phyloP scores from a whole-genome alignment of 208 protist genomes.

The Leishmania lainsoni region DNA sequence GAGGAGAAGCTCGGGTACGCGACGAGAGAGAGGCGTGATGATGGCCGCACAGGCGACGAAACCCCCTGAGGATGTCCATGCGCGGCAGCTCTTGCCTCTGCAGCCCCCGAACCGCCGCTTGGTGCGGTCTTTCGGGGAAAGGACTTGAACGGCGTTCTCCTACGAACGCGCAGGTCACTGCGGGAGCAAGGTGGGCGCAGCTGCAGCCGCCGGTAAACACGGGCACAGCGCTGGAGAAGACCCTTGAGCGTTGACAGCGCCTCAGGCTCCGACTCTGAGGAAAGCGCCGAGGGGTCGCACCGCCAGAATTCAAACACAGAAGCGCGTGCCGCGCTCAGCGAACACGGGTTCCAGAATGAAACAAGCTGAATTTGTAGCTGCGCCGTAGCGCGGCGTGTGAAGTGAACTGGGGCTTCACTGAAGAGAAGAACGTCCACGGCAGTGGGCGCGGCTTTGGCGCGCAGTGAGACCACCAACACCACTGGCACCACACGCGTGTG shows the following conservation, averaged over 20 bases:
- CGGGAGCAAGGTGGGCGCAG: neutral
- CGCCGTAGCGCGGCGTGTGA: conserved; percentile 16
- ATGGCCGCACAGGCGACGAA: neutral
- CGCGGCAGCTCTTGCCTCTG: neutral
- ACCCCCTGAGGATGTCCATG: neutral
- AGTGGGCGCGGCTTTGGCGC: neutral
- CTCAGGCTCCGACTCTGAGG: neutral
- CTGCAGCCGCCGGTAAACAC: conserved; percentile 11
- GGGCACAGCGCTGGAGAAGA: conserved; percentile 10
- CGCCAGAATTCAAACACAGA: conserved; percentile 71
- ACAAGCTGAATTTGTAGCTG: conserved; percentile 38
- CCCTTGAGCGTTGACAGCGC: neutral
- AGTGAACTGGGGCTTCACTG: conserved; percentile 34
- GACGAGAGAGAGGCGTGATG: conserved; percentile 8
- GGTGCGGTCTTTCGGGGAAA: neutral
- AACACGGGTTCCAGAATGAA: conserved; percentile 66
- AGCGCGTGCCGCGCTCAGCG: neutral
- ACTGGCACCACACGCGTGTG: conserved; percentile 28
- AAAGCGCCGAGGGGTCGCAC: neutral
- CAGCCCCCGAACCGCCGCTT: neutral
- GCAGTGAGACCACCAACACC: conserved; percentile 11
- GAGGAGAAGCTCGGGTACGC: conserved; percentile 22
- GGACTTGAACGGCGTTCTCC: neutral
- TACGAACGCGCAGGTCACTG: neutral
- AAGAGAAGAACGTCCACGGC: conserved; percentile 26